A percentile compares a stretch with the other conserved stretches of the same genome.
phyloP scores from a whole-genome alignment of 2,329 filamentous ascomycete species.

The Microsporum canis region DNA sequence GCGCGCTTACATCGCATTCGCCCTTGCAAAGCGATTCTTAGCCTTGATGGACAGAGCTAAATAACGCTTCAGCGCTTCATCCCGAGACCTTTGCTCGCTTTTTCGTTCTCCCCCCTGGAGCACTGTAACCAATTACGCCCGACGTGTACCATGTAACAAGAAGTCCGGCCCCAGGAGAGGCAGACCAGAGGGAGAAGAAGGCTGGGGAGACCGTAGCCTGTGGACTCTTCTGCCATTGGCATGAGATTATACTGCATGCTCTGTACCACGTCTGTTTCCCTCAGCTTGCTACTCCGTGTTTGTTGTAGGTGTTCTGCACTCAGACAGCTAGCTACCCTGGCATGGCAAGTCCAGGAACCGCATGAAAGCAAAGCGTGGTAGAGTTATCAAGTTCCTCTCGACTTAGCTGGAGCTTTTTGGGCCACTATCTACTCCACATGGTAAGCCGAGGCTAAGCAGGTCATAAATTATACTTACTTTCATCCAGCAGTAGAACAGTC shows the following conservation, averaged over 20 bases:
- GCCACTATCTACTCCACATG: background rate
- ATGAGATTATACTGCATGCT: background rate
- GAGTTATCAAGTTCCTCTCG: background rate
- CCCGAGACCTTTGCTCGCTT: background rate
- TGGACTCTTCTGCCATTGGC: background rate
- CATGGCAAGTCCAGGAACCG: background rate
- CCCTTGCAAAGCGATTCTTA: background rate
- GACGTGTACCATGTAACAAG: background rate
- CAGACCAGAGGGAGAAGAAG: background rate
- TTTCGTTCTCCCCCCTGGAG: background rate
- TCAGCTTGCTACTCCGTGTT: background rate
- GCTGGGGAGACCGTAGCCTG: background rate
- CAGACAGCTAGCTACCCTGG: background rate
- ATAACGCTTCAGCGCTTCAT: background rate
- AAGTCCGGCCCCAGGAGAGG: background rate
- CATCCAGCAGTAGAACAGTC: background rate
- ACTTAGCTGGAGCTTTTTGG: background rate
- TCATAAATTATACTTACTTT: background rate
- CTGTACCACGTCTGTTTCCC: background rate
- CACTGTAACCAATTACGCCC: conserved; percentile 1
- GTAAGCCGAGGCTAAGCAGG: conserved; percentile 1
- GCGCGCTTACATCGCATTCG: background rate
- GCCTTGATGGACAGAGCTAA: background rate
- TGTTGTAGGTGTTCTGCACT: background rate
- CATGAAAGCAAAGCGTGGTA: background rate